phyloP scores from a whole-genome alignment of 164 flowering plant species.

The Chimonanthus salicifolius region DNA sequence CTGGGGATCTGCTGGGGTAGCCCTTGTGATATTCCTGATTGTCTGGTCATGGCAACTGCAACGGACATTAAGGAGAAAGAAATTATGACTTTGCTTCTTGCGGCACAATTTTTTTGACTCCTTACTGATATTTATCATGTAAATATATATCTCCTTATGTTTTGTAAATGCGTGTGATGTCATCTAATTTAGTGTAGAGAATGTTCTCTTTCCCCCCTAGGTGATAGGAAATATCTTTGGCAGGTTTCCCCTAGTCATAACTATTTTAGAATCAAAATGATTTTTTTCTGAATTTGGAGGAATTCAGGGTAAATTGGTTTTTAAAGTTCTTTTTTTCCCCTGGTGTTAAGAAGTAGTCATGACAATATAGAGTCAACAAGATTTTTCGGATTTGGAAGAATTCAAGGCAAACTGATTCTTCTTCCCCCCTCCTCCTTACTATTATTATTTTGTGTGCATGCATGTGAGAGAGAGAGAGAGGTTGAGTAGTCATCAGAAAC shows the following conservation, averaged over 20 bases:
- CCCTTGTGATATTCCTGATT: slow-evolving; percentile 41
- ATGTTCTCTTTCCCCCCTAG: not conserved
- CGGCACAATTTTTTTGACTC: slow-evolving; percentile 32
- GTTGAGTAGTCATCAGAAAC: too few species aligned
- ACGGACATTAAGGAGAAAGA: slow-evolving; percentile 45
- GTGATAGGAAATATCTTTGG: not conserved
- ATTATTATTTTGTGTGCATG: too few species aligned
- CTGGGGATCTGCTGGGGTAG: slow-evolving; percentile 53
- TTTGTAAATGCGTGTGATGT: slow-evolving; percentile 42
- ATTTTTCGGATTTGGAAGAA: too few species aligned
- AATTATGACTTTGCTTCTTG: slow-evolving; percentile 28
- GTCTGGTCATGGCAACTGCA: slow-evolving; percentile 85
- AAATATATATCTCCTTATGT: slow-evolving; percentile 34
- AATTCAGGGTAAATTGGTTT: too few species aligned
- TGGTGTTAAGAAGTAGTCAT: too few species aligned
- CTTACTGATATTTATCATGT: slow-evolving; percentile 29
- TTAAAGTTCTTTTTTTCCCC: too few species aligned
- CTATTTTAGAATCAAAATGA: not conserved
- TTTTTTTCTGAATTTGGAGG: too few species aligned
- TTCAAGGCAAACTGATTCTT: too few species aligned
- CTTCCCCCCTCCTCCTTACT: too few species aligned
- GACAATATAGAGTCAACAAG: too few species aligned
- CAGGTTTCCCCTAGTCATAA: not conserved
- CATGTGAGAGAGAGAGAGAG: too few species aligned
- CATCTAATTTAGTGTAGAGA: not conserved